Conservation (phyloP, 1,284 basidiomycete species). For the Lentinus polychrous region DNA sequence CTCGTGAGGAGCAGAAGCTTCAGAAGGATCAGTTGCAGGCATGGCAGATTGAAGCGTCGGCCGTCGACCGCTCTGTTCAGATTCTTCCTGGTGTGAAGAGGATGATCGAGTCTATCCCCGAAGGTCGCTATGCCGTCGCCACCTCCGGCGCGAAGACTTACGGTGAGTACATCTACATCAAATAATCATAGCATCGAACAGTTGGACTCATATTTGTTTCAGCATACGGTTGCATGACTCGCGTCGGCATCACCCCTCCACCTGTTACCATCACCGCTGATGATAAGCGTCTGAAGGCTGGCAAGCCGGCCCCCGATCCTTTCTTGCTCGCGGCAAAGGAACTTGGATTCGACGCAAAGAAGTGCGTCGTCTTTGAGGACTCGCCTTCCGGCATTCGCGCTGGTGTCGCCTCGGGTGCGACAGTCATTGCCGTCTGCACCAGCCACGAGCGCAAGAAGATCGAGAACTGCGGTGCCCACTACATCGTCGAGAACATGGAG, state of each 20-base stretch:
- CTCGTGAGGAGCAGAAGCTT: conserved; percentile 22
- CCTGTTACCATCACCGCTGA: conserved; percentile 74
- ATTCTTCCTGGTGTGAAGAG: conserved; percentile 70
- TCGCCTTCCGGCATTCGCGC: conserved; percentile 70
- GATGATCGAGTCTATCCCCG: conserved; percentile 64
- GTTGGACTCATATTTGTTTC: conserved; percentile 8
- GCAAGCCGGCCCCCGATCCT: conserved; percentile 67
- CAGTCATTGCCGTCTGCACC: conserved; percentile 72
- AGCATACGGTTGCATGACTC: conserved; percentile 67
- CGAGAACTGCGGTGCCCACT: conserved; percentile 63
- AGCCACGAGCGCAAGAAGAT: conserved; percentile 51
- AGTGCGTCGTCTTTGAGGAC: conserved; percentile 71
- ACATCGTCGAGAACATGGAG: conserved; percentile 56
- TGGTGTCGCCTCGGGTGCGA: conserved; percentile 66
- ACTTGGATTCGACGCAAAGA: conserved; percentile 53
- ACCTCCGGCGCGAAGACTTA: conserved; percentile 75
- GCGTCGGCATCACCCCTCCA: conserved; percentile 68
- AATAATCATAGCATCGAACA: neutral
- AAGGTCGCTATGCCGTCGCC: conserved; percentile 65
- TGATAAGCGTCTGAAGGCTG: conserved; percentile 61
- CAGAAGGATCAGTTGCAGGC: conserved; percentile 31
- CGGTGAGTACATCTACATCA: conserved; percentile 28
- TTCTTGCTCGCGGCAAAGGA: conserved; percentile 72
- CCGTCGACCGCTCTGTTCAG: conserved; percentile 60
- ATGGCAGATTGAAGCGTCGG: conserved; percentile 55